phyloP scores from a whole-genome alignment of 306 rosid genomes.

The Myrica gale region DNA sequence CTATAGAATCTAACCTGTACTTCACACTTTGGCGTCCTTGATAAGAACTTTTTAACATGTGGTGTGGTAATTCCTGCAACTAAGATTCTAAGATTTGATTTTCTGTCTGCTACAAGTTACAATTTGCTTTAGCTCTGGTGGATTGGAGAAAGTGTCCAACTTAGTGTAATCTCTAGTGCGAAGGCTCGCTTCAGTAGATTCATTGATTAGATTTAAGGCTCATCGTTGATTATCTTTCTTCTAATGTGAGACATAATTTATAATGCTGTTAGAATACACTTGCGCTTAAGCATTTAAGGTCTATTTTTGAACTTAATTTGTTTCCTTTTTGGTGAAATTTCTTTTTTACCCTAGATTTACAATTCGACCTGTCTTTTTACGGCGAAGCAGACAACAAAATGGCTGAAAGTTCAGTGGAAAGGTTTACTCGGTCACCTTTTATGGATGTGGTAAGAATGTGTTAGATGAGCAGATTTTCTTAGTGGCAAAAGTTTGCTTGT shows the following conservation, averaged over 20 bases:
- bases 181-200: not conserved
- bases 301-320: constrained; percentile 28
- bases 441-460: constrained; percentile 61
- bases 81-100: not conserved
- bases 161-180: not conserved
- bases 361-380: constrained; percentile 49
- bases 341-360: constrained; percentile 55
- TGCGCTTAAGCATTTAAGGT: constrained; percentile 28
- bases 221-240: constrained; percentile 18
- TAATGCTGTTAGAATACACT: constrained; percentile 19
- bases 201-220: not conserved
- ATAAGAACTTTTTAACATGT: not conserved
- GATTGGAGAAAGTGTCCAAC: not conserved
- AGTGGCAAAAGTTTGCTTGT: constrained; percentile 32
- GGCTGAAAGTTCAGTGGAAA: constrained; percentile 54
- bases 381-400: constrained; percentile 58
- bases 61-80: not conserved
- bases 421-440: constrained; percentile 50
- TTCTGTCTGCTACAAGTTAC: not conserved
- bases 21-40: not conserved
- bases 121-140: not conserved
- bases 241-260: constrained; percentile 28
- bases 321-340: constrained; percentile 53
- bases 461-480: constrained; percentile 39
- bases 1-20: not conserved